Base-by-base conservation (phyloP, 345 rosid genomes). In the Boechera stricta region DNA sequence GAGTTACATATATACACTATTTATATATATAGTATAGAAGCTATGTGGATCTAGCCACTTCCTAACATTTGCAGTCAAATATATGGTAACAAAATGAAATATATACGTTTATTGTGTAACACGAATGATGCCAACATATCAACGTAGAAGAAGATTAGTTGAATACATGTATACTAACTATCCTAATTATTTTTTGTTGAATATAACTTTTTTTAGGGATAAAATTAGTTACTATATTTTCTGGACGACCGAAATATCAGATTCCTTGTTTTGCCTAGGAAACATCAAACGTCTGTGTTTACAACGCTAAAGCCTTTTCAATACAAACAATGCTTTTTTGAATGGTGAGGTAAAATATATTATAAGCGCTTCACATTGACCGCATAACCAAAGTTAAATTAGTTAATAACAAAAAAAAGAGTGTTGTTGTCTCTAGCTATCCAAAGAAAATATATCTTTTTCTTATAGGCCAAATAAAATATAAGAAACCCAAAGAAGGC, bases 41-140 rank as follows among this genome's bases (percentile, higher is more conserved):
- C 53, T 73, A 52, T 12, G 35, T 41, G 45, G 53, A 53, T 63
- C 54, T 44, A 63, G 63, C 63, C 77, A 64, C 54, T 42, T 64
- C 56, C 28, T 41, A 73, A 32, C 13, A 11, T 6, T 31, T 64
- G 18, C 11, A 52, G 52, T 39, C 44, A 4, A 31, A 12, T 39
- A 53, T 63, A 63, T 64, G 10, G 35, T 52, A 13, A 2, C 15
- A 38, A 38, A 56, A 42, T 33, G 28, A 72, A 44, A 44, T 44
- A 44, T 12, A 44, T 15, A 45, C 49, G 49, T 7, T 15, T 45
- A 45, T 13, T 45, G 15, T 45, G 18, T 45, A 45, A 15, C 18
- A 15, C 49, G 3, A 13, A 5, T 45, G 49, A 45, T 5, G 16
- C 49, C 18, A 45, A 45, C 49, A 45, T 15, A 15, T 45, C 49